phyloP scores from a whole-genome alignment of 306 rosid genomes.

The Hippophae gyantsensis region DNA sequence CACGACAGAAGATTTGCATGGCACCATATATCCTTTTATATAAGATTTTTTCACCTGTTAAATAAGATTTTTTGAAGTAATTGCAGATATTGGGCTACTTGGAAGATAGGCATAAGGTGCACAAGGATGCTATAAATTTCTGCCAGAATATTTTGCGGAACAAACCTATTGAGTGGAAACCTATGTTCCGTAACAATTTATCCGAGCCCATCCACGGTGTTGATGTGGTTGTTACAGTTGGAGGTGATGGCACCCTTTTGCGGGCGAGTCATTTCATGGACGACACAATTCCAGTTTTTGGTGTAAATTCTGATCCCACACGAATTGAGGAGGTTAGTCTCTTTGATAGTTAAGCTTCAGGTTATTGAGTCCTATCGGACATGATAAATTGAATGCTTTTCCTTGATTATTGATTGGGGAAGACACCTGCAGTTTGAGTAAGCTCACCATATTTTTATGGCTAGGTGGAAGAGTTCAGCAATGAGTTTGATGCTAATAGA shows the following conservation, averaged over 20 bases:
- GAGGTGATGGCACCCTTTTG: slow-evolving; percentile 91
- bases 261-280: slow-evolving; percentile 84
- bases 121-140: slow-evolving; percentile 52
- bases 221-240: slow-evolving; percentile 74
- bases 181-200: slow-evolving; percentile 37
- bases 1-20: too few relatives aligned
- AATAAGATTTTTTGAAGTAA: slow-evolving; percentile 1
- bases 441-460: slow-evolving; percentile 14
- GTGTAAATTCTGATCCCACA: slow-evolving; percentile 95
- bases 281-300: slow-evolving; percentile 64
- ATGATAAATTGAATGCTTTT: background rate
- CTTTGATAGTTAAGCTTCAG: slow-evolving; percentile 5
- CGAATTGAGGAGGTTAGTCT: slow-evolving; percentile 54
- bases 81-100: slow-evolving; percentile 15
- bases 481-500: slow-evolving; percentile 74
- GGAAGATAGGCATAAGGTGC: slow-evolving; percentile 58
- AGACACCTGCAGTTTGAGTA: slow-evolving; percentile 2
- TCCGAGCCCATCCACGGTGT: slow-evolving; percentile 54
- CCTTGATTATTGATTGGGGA: slow-evolving; percentile 9
- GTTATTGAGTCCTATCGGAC: slow-evolving; percentile 1
- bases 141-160: slow-evolving; percentile 61
- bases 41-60: background rate
- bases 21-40: too few relatives aligned
- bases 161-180: slow-evolving; percentile 69
- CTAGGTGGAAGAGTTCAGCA: slow-evolving; percentile 53